Evolutionary conservation across 768 basidiomycete genomes (phyloP).

Genomic region (Auricularia heimuer): DNA sequence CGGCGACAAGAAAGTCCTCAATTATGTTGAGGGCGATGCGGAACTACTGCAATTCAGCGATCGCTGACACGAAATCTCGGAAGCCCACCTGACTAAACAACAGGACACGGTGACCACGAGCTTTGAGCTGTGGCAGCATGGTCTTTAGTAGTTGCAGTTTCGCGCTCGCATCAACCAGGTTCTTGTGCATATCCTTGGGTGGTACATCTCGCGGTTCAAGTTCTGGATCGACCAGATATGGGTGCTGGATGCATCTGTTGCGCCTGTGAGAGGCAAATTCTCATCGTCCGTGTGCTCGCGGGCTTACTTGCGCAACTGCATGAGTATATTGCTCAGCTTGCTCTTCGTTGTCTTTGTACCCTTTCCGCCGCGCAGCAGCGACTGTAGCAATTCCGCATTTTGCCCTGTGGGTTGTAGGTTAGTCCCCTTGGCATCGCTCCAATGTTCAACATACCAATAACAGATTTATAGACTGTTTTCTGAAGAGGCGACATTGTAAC

Average conservation of each 20-base stretch:
- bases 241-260: constrained; percentile 78
- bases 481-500: constrained; percentile 81
- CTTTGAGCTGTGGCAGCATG: constrained; percentile 73
- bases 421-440: constrained; percentile 11
- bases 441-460: constrained; percentile 47
- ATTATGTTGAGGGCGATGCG: constrained; percentile 77
- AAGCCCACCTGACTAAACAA: constrained; percentile 75
- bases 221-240: constrained; percentile 70
- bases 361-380: constrained; percentile 32
- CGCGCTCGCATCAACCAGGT: constrained; percentile 73
- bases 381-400: constrained; percentile 57
- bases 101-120: constrained; percentile 78
- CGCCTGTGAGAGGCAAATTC: neutral
- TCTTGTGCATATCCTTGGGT: constrained; percentile 56
- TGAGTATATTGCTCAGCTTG: constrained; percentile 71
- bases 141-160: constrained; percentile 72
- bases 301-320: constrained; percentile 78
- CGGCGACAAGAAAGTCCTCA: constrained; percentile 80
- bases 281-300: neutral
- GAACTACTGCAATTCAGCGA: constrained; percentile 43
- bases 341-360: constrained; percentile 23
- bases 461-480: constrained; percentile 78
- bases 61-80: too few relatives aligned
- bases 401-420: constrained; percentile 37
- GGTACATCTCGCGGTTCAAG: constrained; percentile 65